Conservation (phyloP, 352 stramenopile genomes). For the Pythium aphanidermatum region DNA sequence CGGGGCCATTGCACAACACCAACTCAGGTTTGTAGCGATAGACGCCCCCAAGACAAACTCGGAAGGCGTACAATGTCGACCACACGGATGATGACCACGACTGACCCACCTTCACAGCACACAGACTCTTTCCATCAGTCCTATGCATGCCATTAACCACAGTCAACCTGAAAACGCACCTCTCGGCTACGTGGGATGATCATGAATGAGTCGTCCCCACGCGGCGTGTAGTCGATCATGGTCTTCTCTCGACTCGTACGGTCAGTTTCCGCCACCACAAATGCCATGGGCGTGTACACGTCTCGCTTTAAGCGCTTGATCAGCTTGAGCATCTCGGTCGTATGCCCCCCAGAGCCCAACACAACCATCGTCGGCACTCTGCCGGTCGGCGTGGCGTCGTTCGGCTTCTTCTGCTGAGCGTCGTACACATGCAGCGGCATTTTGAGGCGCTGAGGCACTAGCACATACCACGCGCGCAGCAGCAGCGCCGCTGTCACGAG, state of each 20-base stretch:
- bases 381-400: background rate
- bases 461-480: slow-evolving; percentile 11
- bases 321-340: slow-evolving; percentile 94
- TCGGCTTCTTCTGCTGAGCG: slow-evolving; percentile 5
- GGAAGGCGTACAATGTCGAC: slow-evolving; percentile 80
- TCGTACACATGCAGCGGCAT: slow-evolving; percentile 7
- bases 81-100: slow-evolving; percentile 87
- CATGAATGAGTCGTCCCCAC: slow-evolving; percentile 41
- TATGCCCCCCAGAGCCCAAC: slow-evolving; percentile 89
- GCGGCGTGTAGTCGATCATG: slow-evolving; percentile 53
- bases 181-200: slow-evolving; percentile 90
- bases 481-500: background rate
- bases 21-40: slow-evolving; percentile 73
- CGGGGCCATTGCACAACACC: slow-evolving; percentile 92
- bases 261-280: slow-evolving; percentile 90
- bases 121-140: slow-evolving; percentile 2
- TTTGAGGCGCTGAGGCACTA: slow-evolving; percentile 14
- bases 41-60: slow-evolving; percentile 71
- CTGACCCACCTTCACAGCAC: slow-evolving; percentile 79
- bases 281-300: slow-evolving; percentile 82
- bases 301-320: slow-evolving; percentile 76
- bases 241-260: slow-evolving; percentile 85
- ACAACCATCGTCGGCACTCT: slow-evolving; percentile 66
- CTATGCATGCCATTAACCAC: slow-evolving; percentile 1
- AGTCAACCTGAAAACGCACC: slow-evolving; percentile 24